Percentiles rank a stretch among this genome's conserved stretches.
These are phyloP conservation scores for Saccharomyces hybrid DNA, from an alignment of 1,139 yeast species.

Conservation along the genomic window DNA sequence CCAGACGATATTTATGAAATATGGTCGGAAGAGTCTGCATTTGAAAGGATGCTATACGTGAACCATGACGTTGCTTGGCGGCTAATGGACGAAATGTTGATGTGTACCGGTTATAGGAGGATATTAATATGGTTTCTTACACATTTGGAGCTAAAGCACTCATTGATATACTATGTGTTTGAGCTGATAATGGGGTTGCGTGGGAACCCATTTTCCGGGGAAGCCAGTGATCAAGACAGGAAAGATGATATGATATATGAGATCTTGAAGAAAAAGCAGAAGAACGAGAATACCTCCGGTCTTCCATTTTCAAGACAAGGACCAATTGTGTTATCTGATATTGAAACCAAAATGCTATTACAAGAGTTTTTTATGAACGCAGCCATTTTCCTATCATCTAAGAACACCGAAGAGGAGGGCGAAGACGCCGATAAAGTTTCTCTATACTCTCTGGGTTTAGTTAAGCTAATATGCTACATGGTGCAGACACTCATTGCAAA, in stretches of 20 bases:
- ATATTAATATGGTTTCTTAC: conserved; percentile 62
- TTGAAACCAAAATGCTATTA: conserved; percentile 58
- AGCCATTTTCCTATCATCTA: conserved; percentile 41
- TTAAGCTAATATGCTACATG: conserved; percentile 55
- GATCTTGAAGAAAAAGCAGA: neutral
- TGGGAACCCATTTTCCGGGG: conserved; percentile 34
- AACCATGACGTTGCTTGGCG: conserved; percentile 45
- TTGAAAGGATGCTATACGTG: conserved; percentile 36
- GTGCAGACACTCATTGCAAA: conserved; percentile 42
- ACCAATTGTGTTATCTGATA: conserved; percentile 41
- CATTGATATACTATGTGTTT: conserved; percentile 52
- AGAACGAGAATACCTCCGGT: neutral
- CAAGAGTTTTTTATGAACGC: conserved; percentile 60
- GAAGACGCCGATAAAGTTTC: conserved; percentile 34
- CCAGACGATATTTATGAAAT: conserved; percentile 46
- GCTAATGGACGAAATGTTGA: conserved; percentile 59
- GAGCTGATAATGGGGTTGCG: conserved; percentile 50
- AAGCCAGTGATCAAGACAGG: conserved; percentile 13
- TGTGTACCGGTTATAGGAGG: conserved; percentile 56
- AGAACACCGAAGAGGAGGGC: conserved; percentile 15
- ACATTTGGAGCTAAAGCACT: conserved; percentile 47
- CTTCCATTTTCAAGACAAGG: conserved; percentile 49
- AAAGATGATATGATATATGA: conserved; percentile 9
- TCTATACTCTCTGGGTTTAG: conserved; percentile 42
- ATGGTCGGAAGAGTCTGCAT: conserved; percentile 38